A percentile compares a stretch with the other conserved stretches of the same genome.
These are phyloP conservation scores for Triangularia verruculosa DNA, from an alignment of 2,329 filamentous ascomycete species.

Conservation along the genomic window DNA sequence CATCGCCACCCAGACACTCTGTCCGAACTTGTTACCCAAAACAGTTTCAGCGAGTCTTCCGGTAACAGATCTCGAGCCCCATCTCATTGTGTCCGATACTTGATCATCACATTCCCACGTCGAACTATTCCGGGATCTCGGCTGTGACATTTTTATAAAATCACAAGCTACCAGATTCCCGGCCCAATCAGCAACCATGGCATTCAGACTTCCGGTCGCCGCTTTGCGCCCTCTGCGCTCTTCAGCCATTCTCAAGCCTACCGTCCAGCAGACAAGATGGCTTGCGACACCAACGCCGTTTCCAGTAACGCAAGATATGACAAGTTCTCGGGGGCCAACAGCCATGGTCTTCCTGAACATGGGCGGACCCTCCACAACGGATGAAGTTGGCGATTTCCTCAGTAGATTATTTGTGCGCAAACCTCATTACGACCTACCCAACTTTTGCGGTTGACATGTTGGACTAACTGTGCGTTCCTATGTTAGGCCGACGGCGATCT, in stretches of 20 bases:
- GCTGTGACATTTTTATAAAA: background rate
- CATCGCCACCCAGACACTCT: slow-evolving; percentile 5
- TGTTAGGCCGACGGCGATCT: slow-evolving; percentile 82
- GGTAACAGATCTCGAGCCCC: background rate
- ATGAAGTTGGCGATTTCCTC: slow-evolving; percentile 86
- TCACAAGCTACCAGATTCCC: background rate
- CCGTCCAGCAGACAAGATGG: slow-evolving; percentile 40
- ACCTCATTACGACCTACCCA: background rate
- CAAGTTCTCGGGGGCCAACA: slow-evolving; percentile 72
- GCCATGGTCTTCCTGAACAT: slow-evolving; percentile 99
- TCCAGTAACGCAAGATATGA: slow-evolving; percentile 75
- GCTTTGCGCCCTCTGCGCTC: slow-evolving; percentile 24
- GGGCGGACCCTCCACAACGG: slow-evolving; percentile 86
- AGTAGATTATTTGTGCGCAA: slow-evolving; percentile 81
- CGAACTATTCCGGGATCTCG: background rate
- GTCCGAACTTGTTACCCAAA: slow-evolving; percentile 1
- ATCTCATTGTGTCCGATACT: background rate
- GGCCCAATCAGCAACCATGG: slow-evolving; percentile 34
- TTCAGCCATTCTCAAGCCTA: slow-evolving; percentile 32
- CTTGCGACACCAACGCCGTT: slow-evolving; percentile 58
- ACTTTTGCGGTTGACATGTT: background rate
- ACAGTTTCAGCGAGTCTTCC: background rate
- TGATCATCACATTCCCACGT: background rate
- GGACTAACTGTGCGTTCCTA: background rate
- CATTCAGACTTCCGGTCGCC: slow-evolving; percentile 38